Percentiles rank a stretch among this genome's conserved stretches.
phyloP scores from a whole-genome alignment of 306 rosid species.

The Hippophae gyantsensis region DNA sequence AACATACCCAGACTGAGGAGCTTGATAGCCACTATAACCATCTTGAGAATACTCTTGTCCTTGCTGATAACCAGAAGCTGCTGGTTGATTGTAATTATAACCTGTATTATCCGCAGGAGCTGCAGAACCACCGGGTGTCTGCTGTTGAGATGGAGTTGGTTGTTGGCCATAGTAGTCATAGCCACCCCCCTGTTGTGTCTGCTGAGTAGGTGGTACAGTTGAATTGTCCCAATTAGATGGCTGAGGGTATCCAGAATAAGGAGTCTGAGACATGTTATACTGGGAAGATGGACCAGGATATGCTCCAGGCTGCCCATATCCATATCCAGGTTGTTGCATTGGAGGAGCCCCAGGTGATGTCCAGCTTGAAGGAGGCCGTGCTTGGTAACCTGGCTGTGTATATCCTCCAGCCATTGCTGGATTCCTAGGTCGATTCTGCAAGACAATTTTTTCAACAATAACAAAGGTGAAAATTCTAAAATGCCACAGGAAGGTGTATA shows the following conservation, averaged over 20 bases:
- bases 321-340: constrained; percentile 84
- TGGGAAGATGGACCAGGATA: constrained; percentile 75
- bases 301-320: constrained; percentile 72
- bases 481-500: constrained; percentile 11
- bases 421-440: constrained; percentile 84
- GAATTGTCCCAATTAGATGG: constrained; percentile 84
- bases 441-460: constrained; percentile 36
- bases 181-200: constrained; percentile 54
- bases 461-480: constrained; percentile 35
- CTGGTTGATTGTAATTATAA: too few relatives aligned
- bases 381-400: constrained; percentile 89
- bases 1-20: constrained; percentile 79
- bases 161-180: constrained; percentile 84
- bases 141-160: constrained; percentile 49
- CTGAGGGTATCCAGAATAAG: constrained; percentile 73
- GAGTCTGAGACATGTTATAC: constrained; percentile 65
- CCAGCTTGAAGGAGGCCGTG: constrained; percentile 83
- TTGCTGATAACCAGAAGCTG: constrained; percentile 75
- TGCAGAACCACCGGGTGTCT: constrained; percentile 56
- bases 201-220: constrained; percentile 56
- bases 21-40: constrained; percentile 65
- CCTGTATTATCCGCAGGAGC: constrained; percentile 55
- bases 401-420: constrained; percentile 72
- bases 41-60: constrained; percentile 89
- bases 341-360: too few relatives aligned